These are phyloP conservation scores for Quercus tomentella DNA, from an alignment of 331 rosid species.

Conservation along the genomic window DNA sequence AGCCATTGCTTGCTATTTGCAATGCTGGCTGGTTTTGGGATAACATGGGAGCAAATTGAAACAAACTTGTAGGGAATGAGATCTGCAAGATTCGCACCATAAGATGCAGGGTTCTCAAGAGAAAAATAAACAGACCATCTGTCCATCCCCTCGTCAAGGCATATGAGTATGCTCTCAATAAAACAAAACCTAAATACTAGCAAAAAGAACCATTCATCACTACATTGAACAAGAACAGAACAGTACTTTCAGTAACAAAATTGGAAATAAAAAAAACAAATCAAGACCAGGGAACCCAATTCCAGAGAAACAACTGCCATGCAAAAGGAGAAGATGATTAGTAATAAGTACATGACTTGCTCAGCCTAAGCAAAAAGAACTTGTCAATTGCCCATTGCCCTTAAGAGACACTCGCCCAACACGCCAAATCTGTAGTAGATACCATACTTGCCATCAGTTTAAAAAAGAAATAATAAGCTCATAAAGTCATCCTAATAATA, in stretches of 20 bases:
- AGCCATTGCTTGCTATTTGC: constrained; percentile 16
- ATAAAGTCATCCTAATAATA: background rate
- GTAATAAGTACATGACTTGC: background rate
- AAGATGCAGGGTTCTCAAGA: no score
- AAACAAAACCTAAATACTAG: constrained; percentile 20
- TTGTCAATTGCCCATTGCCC: constrained; percentile 1
- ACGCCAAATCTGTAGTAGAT: constrained; percentile 3
- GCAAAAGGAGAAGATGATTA: background rate
- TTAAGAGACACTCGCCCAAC: background rate
- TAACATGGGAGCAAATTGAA: no score
- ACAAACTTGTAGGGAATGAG: no score
- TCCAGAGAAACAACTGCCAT: background rate
- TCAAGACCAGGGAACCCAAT: background rate
- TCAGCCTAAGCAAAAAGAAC: constrained; percentile 6
- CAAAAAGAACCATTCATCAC: background rate
- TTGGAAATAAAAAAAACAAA: background rate
- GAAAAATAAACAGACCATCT: background rate
- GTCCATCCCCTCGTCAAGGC: constrained; percentile 13
- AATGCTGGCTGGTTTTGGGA: background rate
- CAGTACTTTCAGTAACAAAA: constrained; percentile 4
- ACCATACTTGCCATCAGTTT: background rate
- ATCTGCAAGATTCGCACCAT: no score
- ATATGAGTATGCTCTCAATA: constrained; percentile 14
- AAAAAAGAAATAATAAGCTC: background rate
- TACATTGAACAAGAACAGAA: background rate